Percentiles rank a stretch among this genome's conserved stretches.
Evolutionary conservation across 129 eudicot species (phyloP).

Genomic region (Apium graveolens): DNA sequence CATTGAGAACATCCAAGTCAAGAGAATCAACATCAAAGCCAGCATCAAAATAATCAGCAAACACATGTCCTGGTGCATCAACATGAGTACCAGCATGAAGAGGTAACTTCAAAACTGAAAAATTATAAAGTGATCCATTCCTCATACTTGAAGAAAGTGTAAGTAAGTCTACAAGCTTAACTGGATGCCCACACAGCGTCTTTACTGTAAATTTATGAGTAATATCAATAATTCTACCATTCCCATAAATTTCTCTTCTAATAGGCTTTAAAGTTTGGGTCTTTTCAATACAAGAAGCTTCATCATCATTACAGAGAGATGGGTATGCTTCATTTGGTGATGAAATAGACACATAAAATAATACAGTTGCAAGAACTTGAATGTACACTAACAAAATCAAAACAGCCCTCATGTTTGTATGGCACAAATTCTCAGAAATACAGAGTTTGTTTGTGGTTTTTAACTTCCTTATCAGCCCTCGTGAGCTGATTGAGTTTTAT

Average conservation of each 20-base stretch:
- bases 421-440: too few relatives aligned
- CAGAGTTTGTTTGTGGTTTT: too few relatives aligned
- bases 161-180: conserved; percentile 41
- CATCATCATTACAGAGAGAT: conserved; percentile 27
- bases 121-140: conserved; percentile 67
- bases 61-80: conserved; percentile 87
- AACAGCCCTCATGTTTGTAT: conserved; percentile 4
- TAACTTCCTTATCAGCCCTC: too few relatives aligned
- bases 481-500: too few relatives aligned
- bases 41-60: conserved; percentile 56
- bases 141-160: conserved; percentile 45
- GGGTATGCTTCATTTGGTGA: conserved; percentile 27
- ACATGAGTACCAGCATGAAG: conserved; percentile 88
- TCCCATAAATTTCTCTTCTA: conserved; percentile 44
- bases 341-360: not conserved
- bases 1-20: conserved; percentile 66
- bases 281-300: conserved; percentile 18
- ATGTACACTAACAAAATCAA: conserved; percentile 3
- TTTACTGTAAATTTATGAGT: conserved; percentile 45
- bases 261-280: conserved; percentile 20
- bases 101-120: conserved; percentile 55
- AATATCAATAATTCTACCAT: conserved; percentile 55
- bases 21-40: conserved; percentile 79
- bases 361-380: not conserved
- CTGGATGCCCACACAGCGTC: conserved; percentile 34